A percentile compares a stretch with the other conserved stretches of the same genome.
These are phyloP conservation scores for Xylaria arbuscula DNA, from an alignment of 2,329 filamentous ascomycete species.

Conservation along the genomic window DNA sequence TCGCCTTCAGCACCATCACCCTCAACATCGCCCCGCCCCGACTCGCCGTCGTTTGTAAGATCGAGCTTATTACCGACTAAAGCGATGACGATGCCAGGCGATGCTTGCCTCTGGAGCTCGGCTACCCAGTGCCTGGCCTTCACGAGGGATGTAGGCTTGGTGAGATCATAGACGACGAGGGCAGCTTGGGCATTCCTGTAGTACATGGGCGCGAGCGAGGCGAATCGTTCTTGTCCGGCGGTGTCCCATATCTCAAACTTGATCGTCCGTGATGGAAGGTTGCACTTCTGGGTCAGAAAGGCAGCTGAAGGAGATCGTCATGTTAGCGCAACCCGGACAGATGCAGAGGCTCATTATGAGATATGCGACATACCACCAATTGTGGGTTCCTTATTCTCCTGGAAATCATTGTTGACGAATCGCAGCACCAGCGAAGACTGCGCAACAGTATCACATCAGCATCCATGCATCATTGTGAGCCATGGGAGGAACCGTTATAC, in stretches of 20 bases:
- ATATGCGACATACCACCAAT: conserved; percentile 80
- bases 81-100: conserved; percentile 95
- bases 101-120: conserved; percentile 94
- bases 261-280: conserved; percentile 90
- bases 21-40: conserved; percentile 56
- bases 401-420: conserved; percentile 99
- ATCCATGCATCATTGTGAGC: conserved; percentile 10
- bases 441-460: conserved; percentile 33
- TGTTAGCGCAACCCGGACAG: conserved; percentile 29
- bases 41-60: conserved; percentile 72
- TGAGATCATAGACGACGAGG: conserved; percentile 98
- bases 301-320: conserved; percentile 72
- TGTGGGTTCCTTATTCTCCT: conserved; percentile 99
- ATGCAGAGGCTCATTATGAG: conserved; percentile 21
- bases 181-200: conserved; percentile 98
- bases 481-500: conserved; percentile 58
- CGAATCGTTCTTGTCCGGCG: conserved; percentile 96
- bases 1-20: conserved; percentile 63
- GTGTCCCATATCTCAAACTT: conserved; percentile 99
- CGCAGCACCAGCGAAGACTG: conserved; percentile 94
- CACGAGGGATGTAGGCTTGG: conserved; percentile 91
- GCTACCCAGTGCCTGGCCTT: conserved; percentile 99
- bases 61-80: conserved; percentile 98
- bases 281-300: conserved; percentile 98
- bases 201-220: conserved; percentile 97